Evolutionary conservation across 2,329 filamentous ascomycete genomes (phyloP), one percentile per base, ranked within the genome.

Genomic region (Fusarium robinianum): DNA sequence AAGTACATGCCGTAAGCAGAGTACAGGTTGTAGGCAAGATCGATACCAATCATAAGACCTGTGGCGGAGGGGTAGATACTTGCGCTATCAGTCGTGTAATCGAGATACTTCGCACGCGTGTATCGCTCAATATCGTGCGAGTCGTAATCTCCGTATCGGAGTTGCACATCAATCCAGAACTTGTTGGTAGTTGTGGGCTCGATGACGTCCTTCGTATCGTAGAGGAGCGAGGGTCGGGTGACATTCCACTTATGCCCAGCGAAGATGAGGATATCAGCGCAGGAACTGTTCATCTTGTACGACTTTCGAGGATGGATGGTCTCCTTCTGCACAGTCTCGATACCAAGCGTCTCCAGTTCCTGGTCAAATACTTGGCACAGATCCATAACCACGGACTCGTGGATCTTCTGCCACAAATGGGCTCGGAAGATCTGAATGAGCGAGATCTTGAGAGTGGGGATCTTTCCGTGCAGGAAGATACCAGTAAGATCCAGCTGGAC

Each of bases 241-340:
- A 99, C 91, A 53, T 95, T 97, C 95, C 95, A 99, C 69, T 97
- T 99, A 74, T 97, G 94, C 54, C 88, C 95, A 24, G 94, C 92
- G 64, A 99, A 99, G 8, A 99, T 80, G 41, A 97, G 78, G 53
- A 99, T 96, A 68, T 99, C 94, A 5, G 95, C 94, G 63, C 94
- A 97, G 45, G 92, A 97, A 63, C 91, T 96, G 77, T 99, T 99
- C 94, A 99, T 99, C 82, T 99, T 99, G 82, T 99, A 99, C 5
- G 90, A 96, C 73, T 99, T 99, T 81, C 94, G 83, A 38, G 94
- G 94, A 75, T 99, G 94, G 47, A 99, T 99, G 0, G 94, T 97
- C 74, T 99, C 94, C 71, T 99, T 99, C 67, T 99, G 94, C 5
- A 97, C 94, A 3, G 90, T 95, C 70, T 99, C 94, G 46, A 99